Conservation (phyloP, 805 yeast genomes). For the Candida chauliodis region DNA sequence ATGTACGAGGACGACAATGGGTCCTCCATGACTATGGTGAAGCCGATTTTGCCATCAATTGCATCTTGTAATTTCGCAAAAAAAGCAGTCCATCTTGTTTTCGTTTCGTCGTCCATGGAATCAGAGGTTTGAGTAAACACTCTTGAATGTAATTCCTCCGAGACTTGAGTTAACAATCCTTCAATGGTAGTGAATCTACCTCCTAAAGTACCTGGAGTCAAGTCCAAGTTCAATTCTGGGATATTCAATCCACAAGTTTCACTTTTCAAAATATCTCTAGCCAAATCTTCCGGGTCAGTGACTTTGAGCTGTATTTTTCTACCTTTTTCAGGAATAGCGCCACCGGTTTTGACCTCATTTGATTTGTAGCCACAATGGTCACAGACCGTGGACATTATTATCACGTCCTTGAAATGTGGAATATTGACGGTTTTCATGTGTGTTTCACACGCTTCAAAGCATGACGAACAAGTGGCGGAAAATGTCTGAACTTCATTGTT, state of each 20-base stretch:
- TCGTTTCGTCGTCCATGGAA: conserved; percentile 79
- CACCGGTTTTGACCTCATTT: conserved; percentile 98
- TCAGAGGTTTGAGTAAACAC: conserved; percentile 86
- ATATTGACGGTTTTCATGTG: conserved; percentile 96
- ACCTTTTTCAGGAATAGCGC: conserved; percentile 87
- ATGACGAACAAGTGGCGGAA: conserved; percentile 87
- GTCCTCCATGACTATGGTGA: conserved; percentile 87
- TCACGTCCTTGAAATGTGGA: conserved; percentile 97
- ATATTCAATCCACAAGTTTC: conserved; percentile 85
- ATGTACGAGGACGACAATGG: conserved; percentile 94
- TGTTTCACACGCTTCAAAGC: conserved; percentile 78
- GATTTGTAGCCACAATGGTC: conserved; percentile 92
- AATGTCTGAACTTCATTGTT: conserved; percentile 91
- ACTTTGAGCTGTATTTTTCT: conserved; percentile 66
- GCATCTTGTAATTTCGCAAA: conserved; percentile 75
- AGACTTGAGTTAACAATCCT: conserved; percentile 85
- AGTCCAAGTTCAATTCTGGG: conserved; percentile 87
- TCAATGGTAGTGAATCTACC: conserved; percentile 97
- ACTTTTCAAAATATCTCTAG: conserved; percentile 90
- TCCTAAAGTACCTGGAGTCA: conserved; percentile 95
- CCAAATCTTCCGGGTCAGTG: conserved; percentile 87
- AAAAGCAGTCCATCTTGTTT: conserved; percentile 78
- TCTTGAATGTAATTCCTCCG: conserved; percentile 81
- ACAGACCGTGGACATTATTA: conserved; percentile 93
- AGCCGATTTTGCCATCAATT: conserved; percentile 71